Conservation (phyloP, 192 early-diverging fungal genomes). For the Coemansia biformis region DNA sequence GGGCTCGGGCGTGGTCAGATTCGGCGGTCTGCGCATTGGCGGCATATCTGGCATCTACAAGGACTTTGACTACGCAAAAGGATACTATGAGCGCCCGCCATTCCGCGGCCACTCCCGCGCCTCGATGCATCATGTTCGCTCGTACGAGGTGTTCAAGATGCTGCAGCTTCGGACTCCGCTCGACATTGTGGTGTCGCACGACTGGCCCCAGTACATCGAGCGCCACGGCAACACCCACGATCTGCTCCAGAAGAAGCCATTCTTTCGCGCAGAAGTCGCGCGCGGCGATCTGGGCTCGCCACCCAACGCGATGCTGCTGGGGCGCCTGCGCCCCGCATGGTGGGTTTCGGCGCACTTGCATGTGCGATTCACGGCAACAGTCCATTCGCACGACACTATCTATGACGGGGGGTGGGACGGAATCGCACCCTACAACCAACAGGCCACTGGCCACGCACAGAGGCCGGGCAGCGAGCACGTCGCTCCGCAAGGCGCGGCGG, state of each 20-base stretch:
- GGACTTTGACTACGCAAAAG: slow-evolving; percentile 52
- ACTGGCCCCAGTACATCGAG: slow-evolving; percentile 90
- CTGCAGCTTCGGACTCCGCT: slow-evolving; percentile 65
- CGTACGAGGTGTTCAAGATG: slow-evolving; percentile 78
- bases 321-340: slow-evolving; percentile 68
- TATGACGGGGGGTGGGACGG: slow-evolving; percentile 21
- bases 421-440: slow-evolving; percentile 8
- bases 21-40: slow-evolving; percentile 85
- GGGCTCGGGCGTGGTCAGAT: slow-evolving; percentile 74
- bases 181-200: slow-evolving; percentile 91
- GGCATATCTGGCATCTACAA: slow-evolving; percentile 93
- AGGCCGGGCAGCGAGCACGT: too few relatives aligned
- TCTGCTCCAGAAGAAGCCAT: slow-evolving; percentile 67
- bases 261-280: slow-evolving; percentile 66
- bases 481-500: background rate
- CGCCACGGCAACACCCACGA: slow-evolving; percentile 62
- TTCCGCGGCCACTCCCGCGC: slow-evolving; percentile 58
- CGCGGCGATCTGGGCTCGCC: slow-evolving; percentile 62
- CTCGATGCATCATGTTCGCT: slow-evolving; percentile 81
- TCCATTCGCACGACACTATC: slow-evolving; percentile 45
- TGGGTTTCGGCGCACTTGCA: slow-evolving; percentile 98
- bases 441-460: too few relatives aligned
- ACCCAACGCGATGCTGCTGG: slow-evolving; percentile 66
- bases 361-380: slow-evolving; percentile 76
- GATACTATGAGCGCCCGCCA: slow-evolving; percentile 75